These are phyloP conservation scores for Vaccinium corymbosum DNA, from an alignment of 148 eudicot species.

Conservation along the genomic window DNA sequence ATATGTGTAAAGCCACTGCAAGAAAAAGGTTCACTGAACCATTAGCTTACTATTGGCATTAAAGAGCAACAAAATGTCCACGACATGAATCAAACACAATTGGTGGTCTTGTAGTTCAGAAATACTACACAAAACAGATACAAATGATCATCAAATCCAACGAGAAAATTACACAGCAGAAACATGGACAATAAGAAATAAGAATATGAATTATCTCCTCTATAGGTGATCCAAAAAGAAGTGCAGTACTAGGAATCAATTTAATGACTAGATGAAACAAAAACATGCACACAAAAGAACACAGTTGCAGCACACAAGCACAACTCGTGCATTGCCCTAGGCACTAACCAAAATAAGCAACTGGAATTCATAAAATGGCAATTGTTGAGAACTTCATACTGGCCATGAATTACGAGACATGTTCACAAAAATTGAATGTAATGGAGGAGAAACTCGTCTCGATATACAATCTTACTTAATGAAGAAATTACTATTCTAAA, in stretches of 20 bases:
- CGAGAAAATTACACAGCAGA: background rate
- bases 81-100: background rate
- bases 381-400: background rate
- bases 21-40: background rate
- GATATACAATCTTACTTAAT: background rate
- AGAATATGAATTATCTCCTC: background rate
- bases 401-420: background rate
- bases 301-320: background rate
- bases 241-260: background rate
- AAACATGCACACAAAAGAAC: background rate
- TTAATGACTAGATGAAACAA: background rate
- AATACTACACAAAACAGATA: background rate
- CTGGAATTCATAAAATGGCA: background rate
- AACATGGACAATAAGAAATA: background rate
- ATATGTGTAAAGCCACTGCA: background rate
- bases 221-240: background rate
- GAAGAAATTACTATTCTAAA: background rate
- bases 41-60: background rate
- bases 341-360: too few relatives aligned
- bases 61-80: constrained; percentile 4
- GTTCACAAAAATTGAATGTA: background rate
- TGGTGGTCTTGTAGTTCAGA: background rate
- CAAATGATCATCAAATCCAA: background rate
- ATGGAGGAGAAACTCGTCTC: constrained; percentile 1
- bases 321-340: background rate